Evolutionary conservation across 108 stramenopile genomes (phyloP).

Genomic region (Nannochloropsis gaditana): DNA sequence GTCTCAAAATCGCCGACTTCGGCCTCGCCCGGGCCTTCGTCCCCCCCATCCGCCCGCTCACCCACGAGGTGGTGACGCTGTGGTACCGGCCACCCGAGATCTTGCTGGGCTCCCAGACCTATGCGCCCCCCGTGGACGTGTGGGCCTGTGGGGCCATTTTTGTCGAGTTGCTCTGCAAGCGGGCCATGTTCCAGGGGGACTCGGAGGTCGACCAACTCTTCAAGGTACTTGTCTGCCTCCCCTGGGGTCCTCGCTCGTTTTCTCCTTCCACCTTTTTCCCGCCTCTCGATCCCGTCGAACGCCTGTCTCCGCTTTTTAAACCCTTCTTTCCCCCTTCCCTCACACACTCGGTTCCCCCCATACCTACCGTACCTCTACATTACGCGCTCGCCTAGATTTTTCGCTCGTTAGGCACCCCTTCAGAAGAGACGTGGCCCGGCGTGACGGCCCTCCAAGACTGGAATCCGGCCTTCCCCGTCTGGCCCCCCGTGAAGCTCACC

Average conservation of each 20-base stretch:
- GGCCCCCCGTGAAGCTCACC: constrained; percentile 46
- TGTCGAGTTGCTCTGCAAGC: constrained; percentile 92
- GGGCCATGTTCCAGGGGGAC: constrained; percentile 93
- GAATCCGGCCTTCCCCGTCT: constrained; percentile 53
- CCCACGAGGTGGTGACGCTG: constrained; percentile 56
- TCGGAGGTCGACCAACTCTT: constrained; percentile 97
- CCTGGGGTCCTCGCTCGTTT: background rate
- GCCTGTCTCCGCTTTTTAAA: background rate
- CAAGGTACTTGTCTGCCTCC: constrained; percentile 49
- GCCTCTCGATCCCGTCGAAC: background rate
- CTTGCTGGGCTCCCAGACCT: constrained; percentile 60
- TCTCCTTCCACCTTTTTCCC: background rate
- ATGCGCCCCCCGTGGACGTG: constrained; percentile 87
- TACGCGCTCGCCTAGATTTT: constrained; percentile 57
- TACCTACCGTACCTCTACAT: too few species aligned
- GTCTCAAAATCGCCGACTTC: constrained; percentile 94
- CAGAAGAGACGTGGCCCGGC: constrained; percentile 81
- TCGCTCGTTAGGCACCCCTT: constrained; percentile 85
- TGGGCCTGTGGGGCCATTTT: constrained; percentile 95
- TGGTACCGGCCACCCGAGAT: constrained; percentile 59
- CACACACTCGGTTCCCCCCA: background rate
- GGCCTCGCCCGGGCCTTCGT: constrained; percentile 93
- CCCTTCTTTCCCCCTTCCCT: background rate
- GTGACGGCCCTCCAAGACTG: constrained; percentile 66
- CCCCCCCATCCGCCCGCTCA: constrained; percentile 65